Conservation (phyloP, 2,329 filamentous ascomycete species). For the Monosporascus sp. region DNA sequence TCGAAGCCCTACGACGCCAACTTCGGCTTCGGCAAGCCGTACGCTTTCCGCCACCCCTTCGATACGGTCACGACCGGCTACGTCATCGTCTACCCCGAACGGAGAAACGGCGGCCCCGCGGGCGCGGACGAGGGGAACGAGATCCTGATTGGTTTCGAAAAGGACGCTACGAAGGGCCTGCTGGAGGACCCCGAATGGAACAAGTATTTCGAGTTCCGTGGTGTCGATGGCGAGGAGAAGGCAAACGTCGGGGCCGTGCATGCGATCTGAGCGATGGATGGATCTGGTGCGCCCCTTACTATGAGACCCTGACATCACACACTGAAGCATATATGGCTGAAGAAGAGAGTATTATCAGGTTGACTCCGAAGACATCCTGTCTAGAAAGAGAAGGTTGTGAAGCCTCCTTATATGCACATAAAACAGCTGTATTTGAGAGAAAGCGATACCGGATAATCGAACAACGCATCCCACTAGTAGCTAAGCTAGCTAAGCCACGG, state of each 20-base stretch:
- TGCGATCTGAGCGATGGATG: too few relatives aligned
- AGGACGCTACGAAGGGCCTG: conserved; percentile 6
- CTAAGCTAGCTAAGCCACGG: too few relatives aligned
- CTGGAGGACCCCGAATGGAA: conserved; percentile 13
- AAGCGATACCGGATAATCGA: too few relatives aligned
- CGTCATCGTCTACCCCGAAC: conserved; percentile 10
- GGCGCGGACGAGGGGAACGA: conserved; percentile 13
- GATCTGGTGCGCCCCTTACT: too few relatives aligned
- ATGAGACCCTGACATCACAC: too few relatives aligned
- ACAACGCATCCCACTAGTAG: too few relatives aligned
- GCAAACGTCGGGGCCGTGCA: background rate
- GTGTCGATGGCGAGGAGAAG: conserved; percentile 6
- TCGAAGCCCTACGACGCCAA: conserved; percentile 9
- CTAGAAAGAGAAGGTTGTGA: too few relatives aligned
- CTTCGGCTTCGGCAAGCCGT: conserved; percentile 14
- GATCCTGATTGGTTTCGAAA: conserved; percentile 13
- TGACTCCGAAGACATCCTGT: too few relatives aligned
- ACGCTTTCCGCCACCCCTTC: conserved; percentile 11
- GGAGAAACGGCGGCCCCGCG: conserved; percentile 1
- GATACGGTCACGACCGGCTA: conserved; percentile 7
- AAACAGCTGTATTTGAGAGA: too few relatives aligned
- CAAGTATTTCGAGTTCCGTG: conserved; percentile 15
- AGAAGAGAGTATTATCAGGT: too few relatives aligned
- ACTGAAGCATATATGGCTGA: too few relatives aligned
- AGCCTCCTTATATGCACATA: too few relatives aligned